Evolutionary conservation across 2,329 filamentous ascomycete species (phyloP).

Genomic region (Thielaviopsis euricoi): DNA sequence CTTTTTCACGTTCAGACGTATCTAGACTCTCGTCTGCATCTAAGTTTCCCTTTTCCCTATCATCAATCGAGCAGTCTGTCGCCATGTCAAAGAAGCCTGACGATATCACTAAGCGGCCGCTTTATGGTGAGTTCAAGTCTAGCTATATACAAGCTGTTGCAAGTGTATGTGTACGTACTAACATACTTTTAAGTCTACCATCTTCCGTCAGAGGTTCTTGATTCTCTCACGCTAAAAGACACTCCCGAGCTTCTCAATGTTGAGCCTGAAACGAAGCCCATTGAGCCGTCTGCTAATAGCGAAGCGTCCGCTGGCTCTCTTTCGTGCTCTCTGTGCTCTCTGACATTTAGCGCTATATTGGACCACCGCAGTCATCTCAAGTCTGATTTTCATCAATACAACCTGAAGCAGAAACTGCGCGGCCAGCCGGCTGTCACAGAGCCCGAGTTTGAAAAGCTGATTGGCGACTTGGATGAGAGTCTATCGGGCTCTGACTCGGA

Average conservation of each 20-base stretch:
- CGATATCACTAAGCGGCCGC: slow-evolving; percentile 6
- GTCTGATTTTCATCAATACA: slow-evolving; percentile 87
- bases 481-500: slow-evolving; percentile 68
- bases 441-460: slow-evolving; percentile 67
- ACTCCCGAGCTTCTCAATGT: slow-evolving; percentile 17
- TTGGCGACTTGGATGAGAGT: slow-evolving; percentile 73
- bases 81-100: slow-evolving; percentile 4
- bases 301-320: slow-evolving; percentile 44
- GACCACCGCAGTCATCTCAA: slow-evolving; percentile 78
- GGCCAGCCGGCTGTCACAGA: slow-evolving; percentile 59
- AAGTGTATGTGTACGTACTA: not conserved
- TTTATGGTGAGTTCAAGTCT: slow-evolving; percentile 9
- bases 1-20: too few species aligned
- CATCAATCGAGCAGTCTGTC: not conserved
- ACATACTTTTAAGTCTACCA: slow-evolving; percentile 51
- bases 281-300: slow-evolving; percentile 15
- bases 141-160: too few species aligned
- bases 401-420: slow-evolving; percentile 78
- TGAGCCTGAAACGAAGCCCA: slow-evolving; percentile 15
- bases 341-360: slow-evolving; percentile 52
- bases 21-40: not conserved
- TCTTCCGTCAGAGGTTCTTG: slow-evolving; percentile 57
- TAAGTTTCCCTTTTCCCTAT: not conserved
- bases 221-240: slow-evolving; percentile 39
- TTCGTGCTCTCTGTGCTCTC: slow-evolving; percentile 63